Evolutionary conservation across 345 rosid species (phyloP), one percentile per base, ranked within the genome.

Genomic region (Cardamine resedifolia): DNA sequence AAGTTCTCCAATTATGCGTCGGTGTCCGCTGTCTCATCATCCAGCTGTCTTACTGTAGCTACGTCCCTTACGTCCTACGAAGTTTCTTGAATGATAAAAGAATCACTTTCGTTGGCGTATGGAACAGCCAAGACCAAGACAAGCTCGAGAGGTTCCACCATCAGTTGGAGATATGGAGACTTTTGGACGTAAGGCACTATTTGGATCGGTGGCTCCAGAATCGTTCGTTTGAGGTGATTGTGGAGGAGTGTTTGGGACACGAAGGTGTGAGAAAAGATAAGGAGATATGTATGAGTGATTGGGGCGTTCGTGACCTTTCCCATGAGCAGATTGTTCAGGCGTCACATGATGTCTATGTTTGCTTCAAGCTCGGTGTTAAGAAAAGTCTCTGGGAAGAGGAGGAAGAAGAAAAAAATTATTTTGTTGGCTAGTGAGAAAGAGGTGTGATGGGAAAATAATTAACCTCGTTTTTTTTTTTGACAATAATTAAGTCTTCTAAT

Each of bases 301-400:
- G 68, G 68, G 55, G 39, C 3, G 39, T 11, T 63, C 27, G 26
- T 2, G 0, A 5, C 1, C 67, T 63, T 63, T 62, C 38, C 0
- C 5, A 28, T 5, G 26, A 18, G 16, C 67, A 62, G 26, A 44
- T 44, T 16, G 10, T 27, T 44, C 53, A 16, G 16, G 53, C 67
- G 6, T 10, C 53, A 62, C 3, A 10, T 10, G 53, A 63, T 63
- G 58, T 63, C 16, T 63, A 63, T 16, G 39, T 27, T 63, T 63
- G 18, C 53, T 63, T 0, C 68, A 28, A 63, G 39, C 39, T 63
- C 26, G 68, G 55, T 63, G 53, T 28, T 44, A n/a, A 6, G 26
- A 2, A 27, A 18, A 16, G 26, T 27, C 11, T 63, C 41, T 63
- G 53, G 39, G 0, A 43, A 43, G 51, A 23, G 15, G 2, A n/a